Conservation (phyloP, 305 asterid species). For the Fraxinus baroniana region DNA sequence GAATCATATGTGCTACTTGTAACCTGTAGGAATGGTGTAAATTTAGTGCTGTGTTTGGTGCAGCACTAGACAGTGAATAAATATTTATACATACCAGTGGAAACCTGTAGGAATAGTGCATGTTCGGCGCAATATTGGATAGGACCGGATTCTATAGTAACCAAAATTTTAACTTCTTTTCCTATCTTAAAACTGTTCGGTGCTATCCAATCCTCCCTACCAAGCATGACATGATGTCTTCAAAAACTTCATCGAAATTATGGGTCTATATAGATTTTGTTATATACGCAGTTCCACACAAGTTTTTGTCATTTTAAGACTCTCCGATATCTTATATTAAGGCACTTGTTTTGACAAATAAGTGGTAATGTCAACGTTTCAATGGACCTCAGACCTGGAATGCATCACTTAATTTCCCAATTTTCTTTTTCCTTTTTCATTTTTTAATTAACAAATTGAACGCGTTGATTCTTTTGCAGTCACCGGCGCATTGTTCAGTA, state of each 20-base stretch:
- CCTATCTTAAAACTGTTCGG: background rate
- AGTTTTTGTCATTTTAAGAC: background rate
- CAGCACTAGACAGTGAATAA: background rate
- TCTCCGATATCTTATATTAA: background rate
- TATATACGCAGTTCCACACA: background rate
- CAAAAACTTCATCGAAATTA: background rate
- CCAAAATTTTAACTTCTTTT: background rate
- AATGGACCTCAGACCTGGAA: background rate
- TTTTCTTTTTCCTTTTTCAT: background rate
- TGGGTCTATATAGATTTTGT: background rate
- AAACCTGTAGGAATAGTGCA: background rate
- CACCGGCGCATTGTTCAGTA: constrained; percentile 92
- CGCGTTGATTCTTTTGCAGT: constrained; percentile 48
- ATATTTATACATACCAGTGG: background rate
- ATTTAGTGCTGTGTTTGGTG: background rate
- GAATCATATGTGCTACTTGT: background rate
- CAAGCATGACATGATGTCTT: background rate
- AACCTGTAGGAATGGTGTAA: background rate
- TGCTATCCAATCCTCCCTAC: background rate
- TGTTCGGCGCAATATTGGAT: background rate
- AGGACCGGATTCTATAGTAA: background rate
- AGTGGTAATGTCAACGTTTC: background rate
- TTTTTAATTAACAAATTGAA: constrained; percentile 9
- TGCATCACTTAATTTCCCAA: background rate
- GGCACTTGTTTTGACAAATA: background rate